Evolutionary conservation across 768 basidiomycete species (phyloP).

Genomic region (Lentinula sp.): DNA sequence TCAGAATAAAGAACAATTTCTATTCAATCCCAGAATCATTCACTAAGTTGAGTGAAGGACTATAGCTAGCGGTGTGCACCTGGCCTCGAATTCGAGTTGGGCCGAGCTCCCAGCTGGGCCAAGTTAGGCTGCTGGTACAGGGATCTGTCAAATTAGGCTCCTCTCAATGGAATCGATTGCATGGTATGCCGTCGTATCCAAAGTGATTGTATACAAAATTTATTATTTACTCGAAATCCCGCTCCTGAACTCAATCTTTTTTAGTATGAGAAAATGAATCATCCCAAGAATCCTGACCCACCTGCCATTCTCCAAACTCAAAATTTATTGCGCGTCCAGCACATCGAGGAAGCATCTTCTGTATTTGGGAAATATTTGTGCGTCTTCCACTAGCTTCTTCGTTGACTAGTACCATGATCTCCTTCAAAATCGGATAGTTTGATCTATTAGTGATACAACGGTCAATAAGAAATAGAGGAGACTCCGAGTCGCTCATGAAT

Average conservation of each 20-base stretch:
- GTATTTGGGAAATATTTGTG: not conserved
- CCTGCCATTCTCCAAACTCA: not conserved
- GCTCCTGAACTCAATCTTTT: not conserved
- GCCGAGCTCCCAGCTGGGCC: no score
- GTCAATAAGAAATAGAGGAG: not conserved
- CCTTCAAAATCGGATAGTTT: not conserved
- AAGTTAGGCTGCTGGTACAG: no score
- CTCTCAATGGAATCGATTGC: no score
- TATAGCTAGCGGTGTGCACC: no score
- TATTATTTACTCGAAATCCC: not conserved
- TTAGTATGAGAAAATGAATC: not conserved
- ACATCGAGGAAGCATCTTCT: slow-evolving; percentile 3
- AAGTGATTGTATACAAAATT: not conserved
- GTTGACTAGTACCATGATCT: not conserved
- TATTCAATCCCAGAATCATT: no score
- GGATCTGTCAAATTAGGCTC: no score
- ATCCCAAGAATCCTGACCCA: no score
- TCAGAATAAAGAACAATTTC: no score
- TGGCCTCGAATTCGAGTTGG: no score
- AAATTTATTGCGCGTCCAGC: not conserved
- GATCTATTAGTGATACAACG: slow-evolving; percentile 3
- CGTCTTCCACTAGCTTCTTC: not conserved
- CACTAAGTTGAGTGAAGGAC: no score
- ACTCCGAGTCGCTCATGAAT: not conserved
- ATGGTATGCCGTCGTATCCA: no score